Conservation (phyloP, 352 stramenopile genomes). For the Globisporangium megalacanthum region DNA sequence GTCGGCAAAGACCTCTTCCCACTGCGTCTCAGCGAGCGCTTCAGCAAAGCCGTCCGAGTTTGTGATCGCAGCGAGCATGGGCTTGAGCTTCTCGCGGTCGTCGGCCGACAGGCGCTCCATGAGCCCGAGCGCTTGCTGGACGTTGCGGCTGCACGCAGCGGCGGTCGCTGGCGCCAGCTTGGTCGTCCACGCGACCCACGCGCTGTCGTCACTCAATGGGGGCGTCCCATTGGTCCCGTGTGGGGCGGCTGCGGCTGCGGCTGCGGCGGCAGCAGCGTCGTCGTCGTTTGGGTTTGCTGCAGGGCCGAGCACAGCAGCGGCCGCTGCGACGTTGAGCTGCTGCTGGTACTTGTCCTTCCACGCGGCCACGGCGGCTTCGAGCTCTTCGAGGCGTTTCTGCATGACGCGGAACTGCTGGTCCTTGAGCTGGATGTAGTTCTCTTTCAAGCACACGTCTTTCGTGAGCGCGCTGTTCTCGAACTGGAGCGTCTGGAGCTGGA, state of each 20-base stretch:
- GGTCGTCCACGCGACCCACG: conserved; percentile 33
- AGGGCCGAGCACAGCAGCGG: not conserved
- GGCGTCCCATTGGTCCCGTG: too few species aligned
- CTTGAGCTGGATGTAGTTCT: conserved; percentile 69
- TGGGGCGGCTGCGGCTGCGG: not conserved
- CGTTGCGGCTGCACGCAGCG: conserved; percentile 13
- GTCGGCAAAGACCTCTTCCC: conserved; percentile 41
- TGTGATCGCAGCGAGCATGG: conserved; percentile 29
- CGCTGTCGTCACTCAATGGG: too few species aligned
- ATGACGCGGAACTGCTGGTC: conserved; percentile 74
- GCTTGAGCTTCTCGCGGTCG: conserved; percentile 46
- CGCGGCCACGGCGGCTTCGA: conserved; percentile 41
- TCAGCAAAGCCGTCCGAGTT: conserved; percentile 14
- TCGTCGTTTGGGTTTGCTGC: conserved; percentile 10
- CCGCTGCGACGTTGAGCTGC: conserved; percentile 22
- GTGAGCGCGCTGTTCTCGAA: conserved; percentile 55
- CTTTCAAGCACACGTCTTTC: conserved; percentile 57
- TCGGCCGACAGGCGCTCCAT: conserved; percentile 45
- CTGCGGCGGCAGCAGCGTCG: not conserved
- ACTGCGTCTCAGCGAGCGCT: conserved; percentile 5
- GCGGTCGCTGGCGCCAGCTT: conserved; percentile 13
- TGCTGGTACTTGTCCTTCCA: conserved; percentile 72
- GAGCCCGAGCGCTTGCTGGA: conserved; percentile 28
- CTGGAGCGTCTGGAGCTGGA: conserved; percentile 54
- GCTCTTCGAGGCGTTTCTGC: conserved; percentile 59